phyloP scores from a whole-genome alignment of 495 filamentous ascomycete species.

The Clohesyomyces aquaticus region DNA sequence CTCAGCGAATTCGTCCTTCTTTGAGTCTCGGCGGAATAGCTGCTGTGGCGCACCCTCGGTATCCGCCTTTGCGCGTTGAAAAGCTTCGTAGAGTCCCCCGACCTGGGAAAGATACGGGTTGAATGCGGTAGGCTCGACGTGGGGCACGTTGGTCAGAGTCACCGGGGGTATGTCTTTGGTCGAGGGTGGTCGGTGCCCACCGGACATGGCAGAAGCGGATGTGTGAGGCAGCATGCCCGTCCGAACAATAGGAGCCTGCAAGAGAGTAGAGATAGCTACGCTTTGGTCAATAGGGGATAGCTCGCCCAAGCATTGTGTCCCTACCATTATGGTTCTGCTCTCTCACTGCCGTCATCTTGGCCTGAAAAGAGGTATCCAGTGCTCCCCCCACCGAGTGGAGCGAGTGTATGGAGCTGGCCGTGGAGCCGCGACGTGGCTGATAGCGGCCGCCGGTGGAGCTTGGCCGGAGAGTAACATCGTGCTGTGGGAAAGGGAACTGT shows the following conservation, averaged over 20 bases:
- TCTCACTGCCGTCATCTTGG: conserved; percentile 63
- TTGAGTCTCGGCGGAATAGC: conserved; percentile 48
- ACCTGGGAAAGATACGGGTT: conserved; percentile 81
- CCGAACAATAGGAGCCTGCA: conserved; percentile 87
- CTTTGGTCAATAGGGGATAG: conserved; percentile 4
- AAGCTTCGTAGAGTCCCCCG: conserved; percentile 78
- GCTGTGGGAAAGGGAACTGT: conserved; percentile 46
- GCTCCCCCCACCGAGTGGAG: conserved; percentile 67
- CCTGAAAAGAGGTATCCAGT: conserved; percentile 65
- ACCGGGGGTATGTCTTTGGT: conserved; percentile 93
- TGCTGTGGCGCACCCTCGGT: conserved; percentile 57
- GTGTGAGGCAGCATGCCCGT: conserved; percentile 81
- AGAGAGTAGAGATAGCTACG: conserved; percentile 85
- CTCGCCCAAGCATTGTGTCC: conserved; percentile 1
- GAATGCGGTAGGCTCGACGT: conserved; percentile 78
- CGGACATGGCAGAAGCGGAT: conserved; percentile 63
- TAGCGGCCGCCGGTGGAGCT: conserved; percentile 47
- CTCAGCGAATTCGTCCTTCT: conserved; percentile 54
- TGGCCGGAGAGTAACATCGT: conserved; percentile 45
- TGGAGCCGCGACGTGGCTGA: conserved; percentile 72
- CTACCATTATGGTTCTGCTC: conserved; percentile 82
- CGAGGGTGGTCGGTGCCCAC: conserved; percentile 80
- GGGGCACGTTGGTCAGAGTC: conserved; percentile 84
- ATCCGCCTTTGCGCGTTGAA: conserved; percentile 72
- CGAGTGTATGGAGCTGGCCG: conserved; percentile 84